Percentiles rank a stretch among this genome's conserved stretches.
phyloP scores from a whole-genome alignment of 179 eudicot species.

The Silene noctiflora region DNA sequence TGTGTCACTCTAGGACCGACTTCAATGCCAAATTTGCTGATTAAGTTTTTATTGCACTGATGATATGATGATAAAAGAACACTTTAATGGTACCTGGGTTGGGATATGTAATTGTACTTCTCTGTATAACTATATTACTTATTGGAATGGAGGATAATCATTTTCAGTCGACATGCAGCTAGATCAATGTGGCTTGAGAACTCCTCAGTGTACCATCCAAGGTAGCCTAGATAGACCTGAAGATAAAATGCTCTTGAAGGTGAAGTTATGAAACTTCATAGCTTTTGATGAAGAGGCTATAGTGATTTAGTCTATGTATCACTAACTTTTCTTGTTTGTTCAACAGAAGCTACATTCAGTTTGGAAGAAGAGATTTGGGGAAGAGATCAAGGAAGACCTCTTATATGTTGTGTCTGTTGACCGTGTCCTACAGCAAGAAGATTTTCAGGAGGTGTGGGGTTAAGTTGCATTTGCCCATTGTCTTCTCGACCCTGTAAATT shows the following conservation, averaged over 20 bases:
- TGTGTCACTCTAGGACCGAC: neutral
- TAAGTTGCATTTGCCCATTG: conserved; percentile 11
- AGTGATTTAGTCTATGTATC: neutral
- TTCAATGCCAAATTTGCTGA: no score
- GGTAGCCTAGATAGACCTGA: conserved; percentile 72
- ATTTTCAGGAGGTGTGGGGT: conserved; percentile 72
- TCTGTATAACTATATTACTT: conserved; percentile 5
- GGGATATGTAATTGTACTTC: neutral
- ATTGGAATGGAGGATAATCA: neutral
- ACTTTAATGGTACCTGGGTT: neutral
- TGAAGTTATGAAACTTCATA: conserved; percentile 8
- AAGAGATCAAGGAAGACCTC: conserved; percentile 61
- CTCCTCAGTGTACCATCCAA: conserved; percentile 89
- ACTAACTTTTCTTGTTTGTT: conserved; percentile 14
- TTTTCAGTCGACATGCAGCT: conserved; percentile 43
- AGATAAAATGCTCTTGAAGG: conserved; percentile 52
- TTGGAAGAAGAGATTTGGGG: conserved; percentile 76
- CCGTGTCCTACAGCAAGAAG: conserved; percentile 72
- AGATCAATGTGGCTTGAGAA: conserved; percentile 67
- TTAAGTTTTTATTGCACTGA: neutral
- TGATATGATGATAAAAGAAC: neutral
- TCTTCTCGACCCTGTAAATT: neutral
- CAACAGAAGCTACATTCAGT: conserved; percentile 58
- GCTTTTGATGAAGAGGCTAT: neutral
- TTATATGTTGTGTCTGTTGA: conserved; percentile 69